phyloP scores from a whole-genome alignment of 441 rosid species.

The Sinapis alba region DNA sequence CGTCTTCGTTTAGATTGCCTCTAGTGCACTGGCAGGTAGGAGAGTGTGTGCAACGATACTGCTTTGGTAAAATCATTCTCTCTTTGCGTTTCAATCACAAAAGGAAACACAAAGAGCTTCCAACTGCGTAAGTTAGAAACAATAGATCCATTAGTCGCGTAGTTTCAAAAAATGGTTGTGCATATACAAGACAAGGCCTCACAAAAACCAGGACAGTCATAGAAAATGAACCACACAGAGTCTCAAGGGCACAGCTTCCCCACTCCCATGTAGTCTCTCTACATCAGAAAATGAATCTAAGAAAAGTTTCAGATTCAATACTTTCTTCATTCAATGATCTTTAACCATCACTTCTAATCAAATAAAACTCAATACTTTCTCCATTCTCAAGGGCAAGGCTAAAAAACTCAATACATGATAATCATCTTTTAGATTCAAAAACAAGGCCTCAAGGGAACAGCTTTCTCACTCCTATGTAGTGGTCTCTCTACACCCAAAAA shows the following conservation, averaged over 20 bases:
- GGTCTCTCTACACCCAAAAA: not conserved
- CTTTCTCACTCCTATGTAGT: not conserved
- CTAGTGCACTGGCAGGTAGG: conserved; percentile 85
- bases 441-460: not conserved
- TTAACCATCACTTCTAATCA: conserved; percentile 2
- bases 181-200: not conserved
- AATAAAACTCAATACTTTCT: not conserved
- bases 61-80: conserved; percentile 80
- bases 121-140: conserved; percentile 2
- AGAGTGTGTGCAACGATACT: conserved; percentile 95
- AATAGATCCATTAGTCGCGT: not conserved
- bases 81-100: conserved; percentile 9
- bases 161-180: not conserved
- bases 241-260: conserved; percentile 1
- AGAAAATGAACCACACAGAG: conserved; percentile 4
- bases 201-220: not conserved
- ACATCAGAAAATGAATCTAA: not conserved
- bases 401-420: not conserved
- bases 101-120: conserved; percentile 21
- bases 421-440: not conserved
- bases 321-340: not conserved
- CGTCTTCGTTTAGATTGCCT: conserved; percentile 89
- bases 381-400: not conserved
- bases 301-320: not conserved
- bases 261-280: not conserved